These are phyloP conservation scores for Xylaria sp. DNA, from an alignment of 2,329 filamentous ascomycete genomes.

Conservation along the genomic window DNA sequence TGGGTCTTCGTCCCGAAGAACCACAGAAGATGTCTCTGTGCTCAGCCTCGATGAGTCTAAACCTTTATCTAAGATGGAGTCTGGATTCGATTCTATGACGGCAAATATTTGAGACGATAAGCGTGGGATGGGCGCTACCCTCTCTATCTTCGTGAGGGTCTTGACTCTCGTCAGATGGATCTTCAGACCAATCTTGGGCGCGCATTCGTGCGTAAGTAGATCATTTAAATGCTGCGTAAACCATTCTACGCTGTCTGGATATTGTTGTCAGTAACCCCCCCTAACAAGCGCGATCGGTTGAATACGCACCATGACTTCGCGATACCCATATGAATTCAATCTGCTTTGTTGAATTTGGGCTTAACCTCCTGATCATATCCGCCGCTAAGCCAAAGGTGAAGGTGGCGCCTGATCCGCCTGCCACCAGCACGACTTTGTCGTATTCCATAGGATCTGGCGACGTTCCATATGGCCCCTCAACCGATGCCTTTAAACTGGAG, in stretches of 20 bases:
- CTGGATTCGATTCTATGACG: slow-evolving; percentile 23
- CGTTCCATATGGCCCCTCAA: slow-evolving; percentile 70
- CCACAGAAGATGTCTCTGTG: slow-evolving; percentile 34
- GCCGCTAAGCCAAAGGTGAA: slow-evolving; percentile 65
- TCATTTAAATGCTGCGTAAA: slow-evolving; percentile 55
- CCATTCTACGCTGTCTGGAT: slow-evolving; percentile 52
- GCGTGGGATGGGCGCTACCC: slow-evolving; percentile 20
- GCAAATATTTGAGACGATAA: slow-evolving; percentile 34
- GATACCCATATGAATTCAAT: slow-evolving; percentile 64
- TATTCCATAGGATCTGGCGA: slow-evolving; percentile 63
- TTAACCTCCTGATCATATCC: slow-evolving; percentile 59
- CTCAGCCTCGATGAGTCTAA: slow-evolving; percentile 30
- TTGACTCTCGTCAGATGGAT: slow-evolving; percentile 53
- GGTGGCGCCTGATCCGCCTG: slow-evolving; percentile 70
- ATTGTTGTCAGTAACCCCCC: slow-evolving; percentile 28
- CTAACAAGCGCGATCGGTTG: neutral
- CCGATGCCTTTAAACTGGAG: slow-evolving; percentile 60
- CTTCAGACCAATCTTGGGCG: slow-evolving; percentile 53
- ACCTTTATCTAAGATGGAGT: slow-evolving; percentile 37
- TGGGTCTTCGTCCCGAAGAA: slow-evolving; percentile 37
- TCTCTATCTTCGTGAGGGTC: slow-evolving; percentile 13
- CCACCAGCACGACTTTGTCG: slow-evolving; percentile 68
- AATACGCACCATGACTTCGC: slow-evolving; percentile 56
- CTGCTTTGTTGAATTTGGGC: slow-evolving; percentile 51
- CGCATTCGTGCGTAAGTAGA: slow-evolving; percentile 54